Evolutionary conservation across 257 asterid species (phyloP), one percentile per base, ranked within the genome.

Genomic region (Cruciata laevipes): DNA sequence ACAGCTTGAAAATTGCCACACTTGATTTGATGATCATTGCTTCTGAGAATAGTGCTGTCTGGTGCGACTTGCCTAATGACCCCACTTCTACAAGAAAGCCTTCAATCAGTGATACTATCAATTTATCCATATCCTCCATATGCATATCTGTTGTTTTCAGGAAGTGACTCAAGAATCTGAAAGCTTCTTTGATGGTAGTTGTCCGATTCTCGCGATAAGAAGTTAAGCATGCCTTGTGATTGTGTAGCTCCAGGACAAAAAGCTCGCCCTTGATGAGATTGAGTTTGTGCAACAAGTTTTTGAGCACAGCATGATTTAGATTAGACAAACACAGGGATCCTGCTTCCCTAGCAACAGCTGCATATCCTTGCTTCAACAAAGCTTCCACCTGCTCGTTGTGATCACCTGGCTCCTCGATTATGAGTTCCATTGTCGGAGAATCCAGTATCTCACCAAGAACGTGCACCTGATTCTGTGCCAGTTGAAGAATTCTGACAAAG

Each of bases 231-330:
- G 16, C 13, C 53, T 37, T 63, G 0, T 37, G 53, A 3, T 33
- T 62, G 1, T 40, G 67, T 20, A 63, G 67, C 20, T 63, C 67
- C 30, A 63, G 2, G 2, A 35, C 52, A 44, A 37, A 37, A 37
- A 63, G 35, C n/a, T 63, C 67, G 3, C 32, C 67, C 18, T 63
- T 63, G 32, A 37, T 35, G 32, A 63, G 30, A 16, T 63, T 63
- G 23, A 63, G 23, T 37, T 37, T 20, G 10, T 20, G 53, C 53
- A 44, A 11, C 16, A 11, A 44, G 1, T 6, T 6, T 44, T 10
- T 5, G 53, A 17, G 53, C 53, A 7, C 13, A 7, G 16, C 16
- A 27, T 33, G 38, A 33, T 33, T 7, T 4, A 20, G 23, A 52
- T 5, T 17, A 17, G 25, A 17, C 23, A 9, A 52, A 18, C 7